Evolutionary conservation across 352 stramenopile genomes (phyloP), one percentile per base, ranked within the genome.

Genomic region (Pythium folliculosum): DNA sequence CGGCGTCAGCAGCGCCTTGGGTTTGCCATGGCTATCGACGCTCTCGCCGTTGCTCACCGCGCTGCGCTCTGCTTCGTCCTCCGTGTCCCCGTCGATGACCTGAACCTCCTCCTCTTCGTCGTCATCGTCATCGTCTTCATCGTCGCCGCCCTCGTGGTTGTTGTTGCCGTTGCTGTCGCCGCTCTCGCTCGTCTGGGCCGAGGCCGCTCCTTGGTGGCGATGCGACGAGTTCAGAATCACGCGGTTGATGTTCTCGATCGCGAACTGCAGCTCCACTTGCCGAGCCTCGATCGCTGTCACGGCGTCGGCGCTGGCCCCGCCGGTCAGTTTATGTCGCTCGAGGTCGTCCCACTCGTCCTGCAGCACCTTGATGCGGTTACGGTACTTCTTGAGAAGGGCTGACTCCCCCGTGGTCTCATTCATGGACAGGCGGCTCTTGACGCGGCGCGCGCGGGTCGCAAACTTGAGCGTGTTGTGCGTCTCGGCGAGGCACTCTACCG

Each of bases 401-500:
- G 77, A 89, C 54, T 95, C 83, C 25, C 82, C 88, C 40, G 78
- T 66, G 21, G 76, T 74, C 72, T 98, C 92, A 71, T 98, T 98
- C 16, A 98, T 81, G 40, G 90, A 71, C 5, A 95, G 90, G 38
- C 87, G 88, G 40, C 95, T 98, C 65, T 95, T 96, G 22, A 99
- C 89, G 25, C 96, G 77, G 58, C 97, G 97, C 6, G 96, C 96
- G 23, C 96, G 81, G 25, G 82, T 92, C 1, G 96, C 97, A 81
- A 99, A 99, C 82, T 98, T 97, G 54, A 99, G 85, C 61, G 97
- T 99, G 57, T 91, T 97, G 67, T 96, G 83, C 27, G 95, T 98
- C 74, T 98, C 96, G 30, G 97, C 84, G 27, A 98, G 76, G 65
- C 97, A 99, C 16, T 96, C 80, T 49, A 98, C 91, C 0, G 94